phyloP scores from a whole-genome alignment of 2,329 filamentous ascomycete species.

The Drechslerella dactyloides region DNA sequence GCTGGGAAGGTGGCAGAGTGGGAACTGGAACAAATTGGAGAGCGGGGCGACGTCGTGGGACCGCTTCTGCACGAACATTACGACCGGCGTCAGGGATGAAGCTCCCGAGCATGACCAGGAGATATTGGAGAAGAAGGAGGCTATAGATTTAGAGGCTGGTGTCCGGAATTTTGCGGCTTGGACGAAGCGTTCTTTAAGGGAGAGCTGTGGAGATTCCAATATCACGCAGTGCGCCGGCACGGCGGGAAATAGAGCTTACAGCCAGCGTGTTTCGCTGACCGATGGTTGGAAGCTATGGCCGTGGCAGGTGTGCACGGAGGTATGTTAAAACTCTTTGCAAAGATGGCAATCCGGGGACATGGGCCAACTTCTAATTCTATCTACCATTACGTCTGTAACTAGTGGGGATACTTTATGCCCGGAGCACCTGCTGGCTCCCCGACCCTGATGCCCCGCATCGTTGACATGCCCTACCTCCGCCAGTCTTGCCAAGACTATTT shows the following conservation, averaged over 20 bases:
- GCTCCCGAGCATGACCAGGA: conserved; percentile 6
- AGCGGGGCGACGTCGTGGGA: conserved; percentile 32
- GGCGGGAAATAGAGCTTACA: background rate
- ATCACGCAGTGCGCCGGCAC: conserved; percentile 9
- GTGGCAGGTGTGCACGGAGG: conserved; percentile 49
- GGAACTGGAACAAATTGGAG: conserved; percentile 41
- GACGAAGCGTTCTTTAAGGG: conserved; percentile 19
- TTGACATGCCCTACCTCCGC: conserved; percentile 54
- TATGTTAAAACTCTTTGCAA: too few relatives aligned
- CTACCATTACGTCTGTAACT: conserved; percentile 22
- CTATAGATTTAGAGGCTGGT: conserved; percentile 26
- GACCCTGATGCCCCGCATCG: conserved; percentile 62
- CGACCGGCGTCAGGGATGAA: conserved; percentile 15
- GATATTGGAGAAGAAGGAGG: background rate
- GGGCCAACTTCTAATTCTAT: too few relatives aligned
- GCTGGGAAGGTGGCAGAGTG: conserved; percentile 20
- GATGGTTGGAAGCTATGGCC: conserved; percentile 38
- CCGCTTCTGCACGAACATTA: conserved; percentile 43
- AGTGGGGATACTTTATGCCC: conserved; percentile 57
- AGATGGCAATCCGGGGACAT: too few relatives aligned
- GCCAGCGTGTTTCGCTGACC: conserved; percentile 8
- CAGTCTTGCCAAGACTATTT: conserved; percentile 75
- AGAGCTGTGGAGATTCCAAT: conserved; percentile 19
- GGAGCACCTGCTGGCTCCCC: conserved; percentile 57
- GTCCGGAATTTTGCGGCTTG: conserved; percentile 38